Conservation (phyloP, 768 basidiomycete species). For the Macrocybe gigantea region DNA sequence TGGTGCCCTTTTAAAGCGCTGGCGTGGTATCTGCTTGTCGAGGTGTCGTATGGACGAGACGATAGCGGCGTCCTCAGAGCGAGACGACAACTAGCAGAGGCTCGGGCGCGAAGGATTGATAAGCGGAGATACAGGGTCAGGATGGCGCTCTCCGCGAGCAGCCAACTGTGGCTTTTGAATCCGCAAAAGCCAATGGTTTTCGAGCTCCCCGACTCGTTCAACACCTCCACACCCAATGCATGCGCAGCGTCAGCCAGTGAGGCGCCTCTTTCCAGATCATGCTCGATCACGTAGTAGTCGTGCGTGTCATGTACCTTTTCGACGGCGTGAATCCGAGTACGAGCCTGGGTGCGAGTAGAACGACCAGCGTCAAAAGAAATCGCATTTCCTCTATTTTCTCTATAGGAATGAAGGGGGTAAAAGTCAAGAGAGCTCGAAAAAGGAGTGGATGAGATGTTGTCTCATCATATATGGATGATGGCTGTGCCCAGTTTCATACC, state of each 20-base stretch:
- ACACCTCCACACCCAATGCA: slow-evolving; percentile 78
- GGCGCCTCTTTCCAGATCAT: slow-evolving; percentile 35
- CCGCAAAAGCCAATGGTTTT: slow-evolving; percentile 80
- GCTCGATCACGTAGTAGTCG: slow-evolving; percentile 80
- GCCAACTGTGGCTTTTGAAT: slow-evolving; percentile 32
- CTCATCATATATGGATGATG: slow-evolving; percentile 5
- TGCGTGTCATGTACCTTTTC: slow-evolving; percentile 51
- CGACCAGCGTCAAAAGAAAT: slow-evolving; percentile 22
- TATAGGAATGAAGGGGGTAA: not conserved
- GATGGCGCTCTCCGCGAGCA: slow-evolving; percentile 23
- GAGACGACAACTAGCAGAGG: slow-evolving; percentile 26
- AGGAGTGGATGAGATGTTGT: slow-evolving; percentile 1
- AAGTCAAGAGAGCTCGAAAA: not conserved
- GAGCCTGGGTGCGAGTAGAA: slow-evolving; percentile 24
- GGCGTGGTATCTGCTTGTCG: slow-evolving; percentile 57
- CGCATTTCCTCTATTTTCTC: slow-evolving; percentile 20
- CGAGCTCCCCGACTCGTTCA: slow-evolving; percentile 80
- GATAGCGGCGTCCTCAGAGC: slow-evolving; percentile 38
- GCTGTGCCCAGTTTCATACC: slow-evolving; percentile 2
- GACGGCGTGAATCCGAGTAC: slow-evolving; percentile 32
- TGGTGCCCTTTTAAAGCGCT: slow-evolving; percentile 69
- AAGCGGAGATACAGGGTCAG: slow-evolving; percentile 47
- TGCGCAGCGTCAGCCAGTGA: slow-evolving; percentile 55
- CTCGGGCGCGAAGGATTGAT: slow-evolving; percentile 38
- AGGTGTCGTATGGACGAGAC: slow-evolving; percentile 56